Evolutionary conservation across 2,329 filamentous ascomycete species (phyloP), one percentile per base, ranked within the genome.

Genomic region (Hawksworthiomyces lignivorus): DNA sequence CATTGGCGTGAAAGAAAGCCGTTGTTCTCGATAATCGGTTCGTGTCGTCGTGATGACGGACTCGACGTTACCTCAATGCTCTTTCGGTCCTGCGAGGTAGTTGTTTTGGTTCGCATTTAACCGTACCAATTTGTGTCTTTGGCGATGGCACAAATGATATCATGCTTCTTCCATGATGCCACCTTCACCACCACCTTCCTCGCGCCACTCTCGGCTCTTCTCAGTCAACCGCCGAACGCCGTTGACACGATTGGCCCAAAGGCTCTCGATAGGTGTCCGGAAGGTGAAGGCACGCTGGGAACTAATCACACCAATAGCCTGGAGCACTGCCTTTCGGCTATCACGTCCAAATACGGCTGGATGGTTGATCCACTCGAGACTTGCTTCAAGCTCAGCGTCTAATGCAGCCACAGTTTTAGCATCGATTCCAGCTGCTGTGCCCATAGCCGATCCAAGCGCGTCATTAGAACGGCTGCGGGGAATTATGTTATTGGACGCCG

Each of bases 351-450:
- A 98, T 3, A 97, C 87, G 2, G 89, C 89, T 2, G 92, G 92
- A 56, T 98, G 92, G 58, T 84, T 88, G 62, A 98, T 97, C 92
- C 92, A 98, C 63, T 98, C 92, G 14, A 98, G 69, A 38, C 85
- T 87, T 26, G 85, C 78, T 59, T 95, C 87, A 26, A 98, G 75
- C 61, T 98, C 92, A 1, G 85, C 78, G 59, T 98, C 92, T 15
- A 98, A 77, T 3, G 92, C 89, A 19, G 79, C 72, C 54, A 97
- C 90, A 0, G 86, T 92, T 27, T 72, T 72, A 6, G 77, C 65
- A 56, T 98, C 92, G 43, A 98, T 90, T n/a, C 87, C 85, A 7
- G 80, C 76, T 7, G 64, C 55, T 9, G 58, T 62, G 36, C 54
- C 51, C 51, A 56, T 56, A 65, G 75, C 51, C 62, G 83, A 45